Percentiles rank a stretch among this genome's conserved stretches.
These are phyloP conservation scores for Stagonosporopsis cucurbitacearum DNA, from an alignment of 2,329 filamentous ascomycete species.

Conservation along the genomic window DNA sequence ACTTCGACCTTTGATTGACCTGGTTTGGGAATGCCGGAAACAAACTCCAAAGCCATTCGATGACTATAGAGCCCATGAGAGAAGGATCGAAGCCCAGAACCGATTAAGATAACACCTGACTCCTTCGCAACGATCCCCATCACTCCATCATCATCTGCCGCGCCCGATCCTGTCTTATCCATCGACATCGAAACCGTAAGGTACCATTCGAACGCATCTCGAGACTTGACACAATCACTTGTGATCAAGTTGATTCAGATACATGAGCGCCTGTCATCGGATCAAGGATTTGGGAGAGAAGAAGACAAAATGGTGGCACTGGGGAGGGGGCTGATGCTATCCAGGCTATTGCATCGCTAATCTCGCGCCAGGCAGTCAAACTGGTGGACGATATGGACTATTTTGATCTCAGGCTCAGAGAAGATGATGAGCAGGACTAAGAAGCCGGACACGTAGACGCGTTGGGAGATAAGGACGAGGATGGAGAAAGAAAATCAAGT, in stretches of 20 bases:
- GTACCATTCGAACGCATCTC: neutral
- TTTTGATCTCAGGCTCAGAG: neutral
- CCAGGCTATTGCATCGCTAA: neutral
- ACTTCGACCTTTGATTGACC: neutral
- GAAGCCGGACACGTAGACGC: too few species aligned
- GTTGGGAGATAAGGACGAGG: neutral
- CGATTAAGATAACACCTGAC: neutral
- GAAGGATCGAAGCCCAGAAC: too few species aligned
- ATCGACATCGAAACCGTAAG: neutral
- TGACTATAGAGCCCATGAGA: neutral
- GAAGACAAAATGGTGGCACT: neutral
- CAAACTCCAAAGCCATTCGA: neutral
- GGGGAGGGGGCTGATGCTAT: neutral
- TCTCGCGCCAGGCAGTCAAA: neutral
- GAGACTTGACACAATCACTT: neutral
- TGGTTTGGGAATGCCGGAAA: too few species aligned
- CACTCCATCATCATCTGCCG: neutral
- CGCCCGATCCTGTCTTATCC: neutral
- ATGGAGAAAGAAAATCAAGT: neutral
- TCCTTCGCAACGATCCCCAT: neutral
- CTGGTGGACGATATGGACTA: neutral
- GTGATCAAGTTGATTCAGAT: neutral
- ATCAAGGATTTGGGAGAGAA: neutral
- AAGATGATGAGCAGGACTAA: neutral
- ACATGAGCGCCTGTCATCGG: neutral